Base-by-base conservation (phyloP, 257 asterid genomes). In the Fraxinus cuspidata region DNA sequence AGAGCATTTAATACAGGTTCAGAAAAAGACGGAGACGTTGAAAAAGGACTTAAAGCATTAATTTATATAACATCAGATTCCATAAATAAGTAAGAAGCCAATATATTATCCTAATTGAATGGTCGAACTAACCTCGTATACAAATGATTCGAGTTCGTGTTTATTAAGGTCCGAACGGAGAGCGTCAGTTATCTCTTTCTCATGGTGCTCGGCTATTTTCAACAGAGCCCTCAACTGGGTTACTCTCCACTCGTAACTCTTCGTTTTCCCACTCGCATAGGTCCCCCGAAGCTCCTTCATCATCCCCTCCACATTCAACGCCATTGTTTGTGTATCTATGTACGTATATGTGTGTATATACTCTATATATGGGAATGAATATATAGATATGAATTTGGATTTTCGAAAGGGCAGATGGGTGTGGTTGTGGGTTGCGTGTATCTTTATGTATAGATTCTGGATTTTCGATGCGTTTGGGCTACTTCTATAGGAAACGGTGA, bases 251-350 rank as follows among this genome's bases (percentile, higher is more conserved):
- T 63, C 68, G 32, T 63, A 63, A 23, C 32, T 63, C 68, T 63
- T 63, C 68, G 68, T 63, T 25, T 63, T 63, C 68, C 68, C 68
- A 63, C 32, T 63, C 18, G 68, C 68, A 63, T 63, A 63, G 32
- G 68, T 63, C 68, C 27, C 18, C 32, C 68, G 32, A 3, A 63
- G 16, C 68, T 63, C 32, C 68, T 63, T 63, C 68, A 63, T 63
- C 68, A 63, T 63, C 68, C 31, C 68, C 18, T 25, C 34, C 68
- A 63, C 34, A 63, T 63, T 16, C 68, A 63, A 23, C 34, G 34
- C 68, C 68, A 63, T 63, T 23, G 65, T 56, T 63, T 63, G 6
- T 60, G 31, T 60, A 25, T 27, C 68, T n/a, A 63, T 23, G 2
- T 63, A 19, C 7, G 53, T 13, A 44, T 44, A 13, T 44, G 6